Conservation (phyloP, 2,329 filamentous ascomycete species). For the Colletotrichum sidae region DNA sequence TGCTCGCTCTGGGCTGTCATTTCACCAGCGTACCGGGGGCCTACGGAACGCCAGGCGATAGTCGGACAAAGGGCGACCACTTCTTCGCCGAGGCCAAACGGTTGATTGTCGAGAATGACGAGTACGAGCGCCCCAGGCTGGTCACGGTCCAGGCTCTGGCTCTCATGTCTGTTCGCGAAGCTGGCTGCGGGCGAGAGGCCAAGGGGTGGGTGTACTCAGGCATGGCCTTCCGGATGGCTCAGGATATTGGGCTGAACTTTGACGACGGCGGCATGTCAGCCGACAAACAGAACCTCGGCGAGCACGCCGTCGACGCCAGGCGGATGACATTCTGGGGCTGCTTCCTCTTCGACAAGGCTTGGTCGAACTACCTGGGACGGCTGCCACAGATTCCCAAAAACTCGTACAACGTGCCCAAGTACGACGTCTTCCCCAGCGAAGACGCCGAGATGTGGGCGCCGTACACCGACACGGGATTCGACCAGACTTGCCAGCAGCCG, state of each 20-base stretch:
- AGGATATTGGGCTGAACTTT: constrained; percentile 91
- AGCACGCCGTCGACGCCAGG: constrained; percentile 88
- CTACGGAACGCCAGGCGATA: constrained; percentile 77
- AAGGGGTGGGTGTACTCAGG: constrained; percentile 99
- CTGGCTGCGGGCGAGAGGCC: constrained; percentile 91
- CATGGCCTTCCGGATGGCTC: constrained; percentile 98
- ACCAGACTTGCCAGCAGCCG: constrained; percentile 79
- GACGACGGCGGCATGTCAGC: constrained; percentile 76
- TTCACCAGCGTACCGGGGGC: constrained; percentile 84
- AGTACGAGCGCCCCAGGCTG: constrained; percentile 89
- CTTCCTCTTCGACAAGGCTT: constrained; percentile 98
- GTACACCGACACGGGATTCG: constrained; percentile 86
- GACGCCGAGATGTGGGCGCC: constrained; percentile 89
- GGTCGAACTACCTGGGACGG: constrained; percentile 96
- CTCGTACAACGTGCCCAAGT: constrained; percentile 86
- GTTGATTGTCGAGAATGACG: constrained; percentile 88
- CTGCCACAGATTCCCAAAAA: constrained; percentile 86
- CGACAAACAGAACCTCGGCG: constrained; percentile 71
- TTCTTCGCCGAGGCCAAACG: constrained; percentile 96
- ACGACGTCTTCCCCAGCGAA: constrained; percentile 90
- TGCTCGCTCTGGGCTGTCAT: constrained; percentile 92
- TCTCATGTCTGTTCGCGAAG: constrained; percentile 95
- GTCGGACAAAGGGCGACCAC: constrained; percentile 90
- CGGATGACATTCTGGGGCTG: constrained; percentile 97
- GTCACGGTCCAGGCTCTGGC: constrained; percentile 94